Base-by-base conservation (phyloP, 2,329 filamentous ascomycete genomes). In the Microdochium bolleyi region DNA sequence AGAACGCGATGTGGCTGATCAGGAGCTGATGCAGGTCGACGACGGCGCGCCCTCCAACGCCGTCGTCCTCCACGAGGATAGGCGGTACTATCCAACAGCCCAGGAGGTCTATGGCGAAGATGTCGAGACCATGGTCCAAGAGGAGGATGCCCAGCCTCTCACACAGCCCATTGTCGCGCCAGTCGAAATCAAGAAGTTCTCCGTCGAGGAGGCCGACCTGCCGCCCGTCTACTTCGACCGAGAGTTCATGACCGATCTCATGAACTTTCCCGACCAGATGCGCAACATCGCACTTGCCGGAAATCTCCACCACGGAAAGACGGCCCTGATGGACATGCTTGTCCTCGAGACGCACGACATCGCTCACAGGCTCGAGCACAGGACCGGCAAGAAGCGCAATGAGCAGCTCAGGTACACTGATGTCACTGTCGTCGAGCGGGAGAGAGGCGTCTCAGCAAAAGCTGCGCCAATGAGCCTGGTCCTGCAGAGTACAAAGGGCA, bases 1-100 rank as follows among this genome's bases (percentile, higher is more conserved):
- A 27, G 83, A 82, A 19, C 82, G 79, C 55, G 82, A 82, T 49
- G 75, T 72, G 41, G 78, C 84, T 37, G 86, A 87, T 48, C 87
- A 95, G 67, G 88, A 96, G 72, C 74, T 94, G 62, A 97, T 99
- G 92, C 89, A 97, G 64, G 74, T 97, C 46, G 92, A 97, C 66
- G 83, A 90, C 68, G 87, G 92, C 49, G 91, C 88, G 14, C 89
- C 92, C 3, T 96, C 92, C 4, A 99, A 97, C 69, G 92, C 94
- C 51, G 91, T 99, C n/a, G 82, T 99, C 54, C 81, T 99, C 48
- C 94, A 99, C 73, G 94, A 99, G 77, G 94, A 99, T 74, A 99
- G 99, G 71, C 94, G 97, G 68, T 99, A 99, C 71, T 99, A 99
- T 67, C 94, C 94, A 27, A 96, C 92, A n/a, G 94, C 94, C 53